phyloP scores from a whole-genome alignment of 2,329 filamentous ascomycete genomes.

The Chrysosporium keratinophilum region DNA sequence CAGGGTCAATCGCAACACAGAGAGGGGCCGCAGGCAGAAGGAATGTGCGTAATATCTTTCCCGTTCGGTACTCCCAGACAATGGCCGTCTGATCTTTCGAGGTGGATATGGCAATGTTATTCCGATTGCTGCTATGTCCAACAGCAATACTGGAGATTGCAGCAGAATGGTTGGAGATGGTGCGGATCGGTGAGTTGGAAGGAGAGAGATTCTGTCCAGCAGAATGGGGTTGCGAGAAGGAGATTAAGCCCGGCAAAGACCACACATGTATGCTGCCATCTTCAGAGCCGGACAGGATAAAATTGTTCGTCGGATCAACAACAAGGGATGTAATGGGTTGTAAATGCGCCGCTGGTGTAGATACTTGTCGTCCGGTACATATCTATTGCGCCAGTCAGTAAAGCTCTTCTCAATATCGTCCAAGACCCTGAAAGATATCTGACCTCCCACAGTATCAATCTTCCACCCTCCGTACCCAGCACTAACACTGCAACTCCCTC shows the following conservation, averaged over 20 bases:
- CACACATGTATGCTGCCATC: conserved; percentile 91
- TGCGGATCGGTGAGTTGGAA: conserved; percentile 59
- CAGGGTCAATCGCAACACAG: conserved; percentile 68
- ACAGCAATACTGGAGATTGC: conserved; percentile 41
- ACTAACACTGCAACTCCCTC: conserved; percentile 49
- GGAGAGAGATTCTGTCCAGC: conserved; percentile 33
- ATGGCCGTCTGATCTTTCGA: conserved; percentile 81
- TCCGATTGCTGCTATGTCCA: conserved; percentile 59
- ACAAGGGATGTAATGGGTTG: conserved; percentile 60
- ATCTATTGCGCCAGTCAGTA: conserved; percentile 22
- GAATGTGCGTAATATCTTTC: conserved; percentile 66
- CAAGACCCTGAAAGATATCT: conserved; percentile 23
- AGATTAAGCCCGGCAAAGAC: conserved; percentile 66
- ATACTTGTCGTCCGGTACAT: conserved; percentile 37
- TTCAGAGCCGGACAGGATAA: conserved; percentile 38
- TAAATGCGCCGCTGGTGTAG: conserved; percentile 35
- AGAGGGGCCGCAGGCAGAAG: conserved; percentile 64
- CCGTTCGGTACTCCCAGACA: conserved; percentile 83
- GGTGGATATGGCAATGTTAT: conserved; percentile 73
- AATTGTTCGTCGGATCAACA: conserved; percentile 52
- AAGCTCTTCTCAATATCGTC: background rate
- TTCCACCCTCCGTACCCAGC: conserved; percentile 73
- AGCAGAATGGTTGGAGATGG: conserved; percentile 60
- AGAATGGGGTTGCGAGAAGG: conserved; percentile 42
- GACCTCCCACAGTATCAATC: conserved; percentile 88